Base-by-base conservation (phyloP, 177 flowering plant species). In the Vitis hybrid region DNA sequence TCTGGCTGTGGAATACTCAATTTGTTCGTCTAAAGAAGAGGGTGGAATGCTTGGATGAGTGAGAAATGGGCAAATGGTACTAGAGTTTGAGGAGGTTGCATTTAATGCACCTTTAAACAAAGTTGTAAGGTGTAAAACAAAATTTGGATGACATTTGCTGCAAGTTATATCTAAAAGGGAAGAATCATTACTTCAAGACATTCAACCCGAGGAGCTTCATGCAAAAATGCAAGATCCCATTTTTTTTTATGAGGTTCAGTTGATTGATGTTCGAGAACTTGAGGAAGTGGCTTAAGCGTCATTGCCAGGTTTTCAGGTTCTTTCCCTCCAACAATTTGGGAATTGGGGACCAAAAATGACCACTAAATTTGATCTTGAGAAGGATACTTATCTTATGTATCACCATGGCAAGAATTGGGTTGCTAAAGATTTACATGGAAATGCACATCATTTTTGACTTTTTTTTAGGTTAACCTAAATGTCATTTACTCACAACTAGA, bases 41-140 rank as follows among this genome's bases (percentile, higher is more conserved):
- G 97, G 95, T 4, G 98, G 97, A 57, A 89, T 92, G 92, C 94
- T 94, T 68, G 98, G 97, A 2, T 90, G 97, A 97, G 92, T 92
- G 71, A 85, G 79, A 69, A 91, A 81, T 79, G 98, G 97, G 64
- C 95, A 92, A 79, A 87, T 94, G 97, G 98, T 91, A 51, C 91
- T 97, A 3, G 97, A 92, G 78, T 94, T 94, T 81, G 97, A 92
- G 81, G 91, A 94, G 78, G 92, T 91, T 80, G 97, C 97, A 71
- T 94, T 94, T 77, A 71, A 63, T 83, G 89, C 97, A 51, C 87
- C 89, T 21, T 65, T 88, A 71, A 87, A 91, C 75, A 85, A 87
- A 78, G 84, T 92, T 50, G 91, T 89, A 26, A 80, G 76, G 45
- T 89, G 95, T 76, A 91, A 92, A 74, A 92, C 95, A 60, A 72